phyloP scores from a whole-genome alignment of 2,329 filamentous ascomycete genomes.

The Alternaria brassicae region DNA sequence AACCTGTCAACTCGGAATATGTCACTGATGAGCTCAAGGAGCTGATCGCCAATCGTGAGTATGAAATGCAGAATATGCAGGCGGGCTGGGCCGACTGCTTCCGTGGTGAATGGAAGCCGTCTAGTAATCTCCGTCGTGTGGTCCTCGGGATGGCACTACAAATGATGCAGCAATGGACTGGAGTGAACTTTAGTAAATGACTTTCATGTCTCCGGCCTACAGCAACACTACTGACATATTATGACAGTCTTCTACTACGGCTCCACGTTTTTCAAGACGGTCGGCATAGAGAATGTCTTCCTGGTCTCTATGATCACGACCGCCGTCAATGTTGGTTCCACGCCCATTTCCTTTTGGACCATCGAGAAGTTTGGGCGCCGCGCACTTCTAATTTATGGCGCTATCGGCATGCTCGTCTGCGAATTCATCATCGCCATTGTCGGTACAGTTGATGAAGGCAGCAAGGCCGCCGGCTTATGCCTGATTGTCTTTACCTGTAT shows the following conservation, averaged over 20 bases:
- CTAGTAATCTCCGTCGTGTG: conserved; percentile 59
- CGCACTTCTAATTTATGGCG: conserved; percentile 78
- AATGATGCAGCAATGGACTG: conserved; percentile 67
- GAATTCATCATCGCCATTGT: conserved; percentile 85
- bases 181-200: conserved; percentile 77
- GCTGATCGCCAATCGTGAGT: conserved; percentile 88
- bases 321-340: conserved; percentile 85
- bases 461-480: conserved; percentile 59
- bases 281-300: conserved; percentile 79
- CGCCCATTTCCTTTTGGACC: conserved; percentile 85
- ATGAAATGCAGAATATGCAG: conserved; percentile 65
- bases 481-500: conserved; percentile 88
- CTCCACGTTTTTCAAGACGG: conserved; percentile 81
- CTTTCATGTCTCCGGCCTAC: not conserved
- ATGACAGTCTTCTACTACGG: conserved; percentile 59
- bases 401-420: conserved; percentile 81
- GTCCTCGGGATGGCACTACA: conserved; percentile 57
- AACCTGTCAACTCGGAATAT: conserved; percentile 74
- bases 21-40: conserved; percentile 82
- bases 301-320: conserved; percentile 85
- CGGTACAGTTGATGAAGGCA: conserved; percentile 50
- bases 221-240: not conserved
- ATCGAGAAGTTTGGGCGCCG: conserved; percentile 85
- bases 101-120: conserved; percentile 61
- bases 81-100: conserved; percentile 74